Evolutionary conservation across 2,329 filamentous ascomycete genomes (phyloP).

Genomic region (Tolypocladium inflatum): DNA sequence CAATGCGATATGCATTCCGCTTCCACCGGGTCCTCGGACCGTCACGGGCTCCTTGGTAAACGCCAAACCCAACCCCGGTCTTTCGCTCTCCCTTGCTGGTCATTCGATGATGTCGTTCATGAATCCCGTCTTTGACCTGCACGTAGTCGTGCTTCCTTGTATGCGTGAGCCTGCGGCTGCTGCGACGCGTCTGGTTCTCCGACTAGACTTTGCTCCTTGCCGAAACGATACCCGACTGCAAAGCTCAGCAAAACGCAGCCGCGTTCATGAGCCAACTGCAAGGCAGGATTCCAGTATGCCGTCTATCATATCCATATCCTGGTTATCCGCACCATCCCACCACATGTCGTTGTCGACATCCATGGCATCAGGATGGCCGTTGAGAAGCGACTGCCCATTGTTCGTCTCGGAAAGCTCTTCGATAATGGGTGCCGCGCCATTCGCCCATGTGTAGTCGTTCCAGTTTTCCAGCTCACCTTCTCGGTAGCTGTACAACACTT

Average conservation of each 20-base stretch:
- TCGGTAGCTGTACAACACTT: constrained; percentile 60
- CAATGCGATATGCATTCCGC: not conserved
- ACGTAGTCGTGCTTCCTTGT: not conserved
- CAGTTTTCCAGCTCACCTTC: constrained; percentile 68
- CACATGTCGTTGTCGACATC: constrained; percentile 47
- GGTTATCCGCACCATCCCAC: constrained; percentile 51
- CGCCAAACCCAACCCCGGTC: not conserved
- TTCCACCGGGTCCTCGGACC: not conserved
- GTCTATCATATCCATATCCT: constrained; percentile 44
- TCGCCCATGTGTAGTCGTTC: constrained; percentile 48
- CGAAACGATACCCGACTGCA: not conserved
- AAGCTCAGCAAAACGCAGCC: not conserved
- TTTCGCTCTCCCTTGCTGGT: not conserved
- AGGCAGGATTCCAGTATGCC: constrained; percentile 47
- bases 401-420: constrained; percentile 16
- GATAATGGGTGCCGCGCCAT: constrained; percentile 21
- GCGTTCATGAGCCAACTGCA: constrained; percentile 28
- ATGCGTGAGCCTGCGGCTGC: not conserved
- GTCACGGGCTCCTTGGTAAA: not conserved
- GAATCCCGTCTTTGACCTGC: not conserved
- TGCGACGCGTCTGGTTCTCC: not conserved
- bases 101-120: not conserved
- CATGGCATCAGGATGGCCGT: constrained; percentile 47
- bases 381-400: constrained; percentile 26
- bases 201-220: not conserved